phyloP scores from a whole-genome alignment of 805 yeast genomes.

The Trichomonascus vanleenenianus region DNA sequence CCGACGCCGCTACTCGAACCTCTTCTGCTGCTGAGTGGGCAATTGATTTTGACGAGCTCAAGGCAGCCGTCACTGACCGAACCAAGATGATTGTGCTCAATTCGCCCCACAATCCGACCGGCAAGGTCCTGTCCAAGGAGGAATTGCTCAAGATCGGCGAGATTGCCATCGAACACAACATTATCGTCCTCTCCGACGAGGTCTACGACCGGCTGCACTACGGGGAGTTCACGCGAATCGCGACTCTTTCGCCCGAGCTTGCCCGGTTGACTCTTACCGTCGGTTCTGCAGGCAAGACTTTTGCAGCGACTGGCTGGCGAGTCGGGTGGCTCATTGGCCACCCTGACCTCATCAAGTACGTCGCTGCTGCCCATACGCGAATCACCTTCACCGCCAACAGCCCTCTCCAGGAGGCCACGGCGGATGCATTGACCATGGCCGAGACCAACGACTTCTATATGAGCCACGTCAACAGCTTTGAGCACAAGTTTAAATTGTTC shows the following conservation, averaged over 20 bases:
- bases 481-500: slow-evolving; percentile 64
- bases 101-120: slow-evolving; percentile 95
- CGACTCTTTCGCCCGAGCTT: slow-evolving; percentile 73
- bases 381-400: slow-evolving; percentile 88
- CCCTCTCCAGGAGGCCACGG: slow-evolving; percentile 88
- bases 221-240: slow-evolving; percentile 71
- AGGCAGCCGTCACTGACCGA: slow-evolving; percentile 57
- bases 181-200: slow-evolving; percentile 82
- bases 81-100: slow-evolving; percentile 85
- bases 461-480: slow-evolving; percentile 58
- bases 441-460: slow-evolving; percentile 58
- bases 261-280: slow-evolving; percentile 76
- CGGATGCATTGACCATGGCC: slow-evolving; percentile 65
- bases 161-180: slow-evolving; percentile 76
- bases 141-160: slow-evolving; percentile 74
- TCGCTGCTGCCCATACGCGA: slow-evolving; percentile 84
- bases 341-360: slow-evolving; percentile 71
- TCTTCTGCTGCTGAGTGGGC: slow-evolving; percentile 84
- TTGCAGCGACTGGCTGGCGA: slow-evolving; percentile 99
- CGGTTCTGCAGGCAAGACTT: slow-evolving; percentile 96
- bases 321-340: slow-evolving; percentile 93
- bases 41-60: slow-evolving; percentile 70
- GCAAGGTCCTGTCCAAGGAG: slow-evolving; percentile 72
- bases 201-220: slow-evolving; percentile 90
- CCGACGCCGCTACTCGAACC: slow-evolving; percentile 50